Evolutionary conservation across 2,329 filamentous ascomycete species (phyloP).

Genomic region (Clonostachys byssicola): DNA sequence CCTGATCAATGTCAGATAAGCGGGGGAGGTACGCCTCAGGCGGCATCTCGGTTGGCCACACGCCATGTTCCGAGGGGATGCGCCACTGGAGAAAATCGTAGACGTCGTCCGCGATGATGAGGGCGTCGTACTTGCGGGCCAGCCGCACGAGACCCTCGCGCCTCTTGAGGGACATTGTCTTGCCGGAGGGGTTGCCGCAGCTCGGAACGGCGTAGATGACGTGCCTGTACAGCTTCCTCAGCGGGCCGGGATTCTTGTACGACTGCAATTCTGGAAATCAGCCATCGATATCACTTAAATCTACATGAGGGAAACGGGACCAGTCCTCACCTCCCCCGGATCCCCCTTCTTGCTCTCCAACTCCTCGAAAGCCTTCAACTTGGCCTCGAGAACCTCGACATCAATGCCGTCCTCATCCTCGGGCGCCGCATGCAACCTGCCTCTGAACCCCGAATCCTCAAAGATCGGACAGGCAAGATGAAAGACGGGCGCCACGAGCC

Average conservation of each 20-base stretch:
- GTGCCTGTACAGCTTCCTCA: conserved; percentile 77
- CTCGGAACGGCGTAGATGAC: conserved; percentile 86
- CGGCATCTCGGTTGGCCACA: neutral
- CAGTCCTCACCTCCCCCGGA: conserved; percentile 2
- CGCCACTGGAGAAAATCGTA: conserved; percentile 91
- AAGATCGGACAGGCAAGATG: conserved; percentile 84
- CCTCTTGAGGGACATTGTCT: conserved; percentile 69
- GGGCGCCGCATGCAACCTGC: conserved; percentile 62
- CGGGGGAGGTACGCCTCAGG: conserved; percentile 60
- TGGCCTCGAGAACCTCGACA: conserved; percentile 41
- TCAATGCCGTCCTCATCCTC: conserved; percentile 79
- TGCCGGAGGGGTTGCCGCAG: conserved; percentile 83
- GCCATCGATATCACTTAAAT: neutral
- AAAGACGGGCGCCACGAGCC: conserved; percentile 80
- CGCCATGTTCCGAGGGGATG: conserved; percentile 21
- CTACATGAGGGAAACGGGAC: no score
- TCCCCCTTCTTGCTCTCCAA: conserved; percentile 7
- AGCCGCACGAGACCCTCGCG: conserved; percentile 68
- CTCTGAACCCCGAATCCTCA: conserved; percentile 71
- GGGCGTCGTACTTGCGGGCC: conserved; percentile 73
- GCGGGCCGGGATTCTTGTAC: neutral
- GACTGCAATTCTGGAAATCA: neutral
- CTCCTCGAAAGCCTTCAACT: conserved; percentile 19
- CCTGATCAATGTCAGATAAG: conserved; percentile 73
- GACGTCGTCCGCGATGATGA: conserved; percentile 87